Evolutionary conservation across 345 rosid species (phyloP).

Genomic region (Lenwebbia sp.): DNA sequence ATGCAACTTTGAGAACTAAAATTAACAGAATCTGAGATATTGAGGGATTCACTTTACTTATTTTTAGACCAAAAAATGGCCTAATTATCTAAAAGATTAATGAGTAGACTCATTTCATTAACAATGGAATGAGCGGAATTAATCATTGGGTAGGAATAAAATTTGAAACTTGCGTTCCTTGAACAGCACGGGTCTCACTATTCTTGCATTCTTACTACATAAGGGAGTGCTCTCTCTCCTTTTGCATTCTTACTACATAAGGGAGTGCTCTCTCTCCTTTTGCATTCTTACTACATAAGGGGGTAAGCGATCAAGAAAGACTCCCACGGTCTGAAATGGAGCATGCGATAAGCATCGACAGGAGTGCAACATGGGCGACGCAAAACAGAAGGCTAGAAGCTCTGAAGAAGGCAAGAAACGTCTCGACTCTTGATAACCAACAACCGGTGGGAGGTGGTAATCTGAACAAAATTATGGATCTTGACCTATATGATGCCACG

Average conservation of each 20-base stretch:
- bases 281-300: too few species aligned
- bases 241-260: too few species aligned
- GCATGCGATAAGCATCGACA: neutral
- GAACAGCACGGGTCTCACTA: too few species aligned
- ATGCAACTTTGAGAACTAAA: neutral
- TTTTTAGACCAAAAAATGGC: neutral
- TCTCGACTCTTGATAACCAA: neutral
- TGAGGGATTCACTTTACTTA: neutral
- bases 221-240: too few species aligned
- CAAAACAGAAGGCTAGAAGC: neutral
- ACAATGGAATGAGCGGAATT: too few species aligned
- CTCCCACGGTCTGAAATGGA: neutral
- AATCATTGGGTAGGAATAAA: too few species aligned
- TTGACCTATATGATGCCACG: neutral
- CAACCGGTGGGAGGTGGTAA: neutral
- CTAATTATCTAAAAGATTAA: neutral
- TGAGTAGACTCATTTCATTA: too few species aligned
- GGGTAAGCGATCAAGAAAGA: too few species aligned
- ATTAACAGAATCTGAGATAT: neutral
- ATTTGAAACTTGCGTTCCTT: too few species aligned
- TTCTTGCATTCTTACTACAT: too few species aligned
- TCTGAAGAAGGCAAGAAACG: neutral
- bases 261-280: too few species aligned
- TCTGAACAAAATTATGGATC: neutral
- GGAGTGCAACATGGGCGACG: neutral